Percentiles rank a stretch among this genome's conserved stretches.
Evolutionary conservation across 73 alveolate species (phyloP).

Genomic region (Blepharisma stoltei): DNA sequence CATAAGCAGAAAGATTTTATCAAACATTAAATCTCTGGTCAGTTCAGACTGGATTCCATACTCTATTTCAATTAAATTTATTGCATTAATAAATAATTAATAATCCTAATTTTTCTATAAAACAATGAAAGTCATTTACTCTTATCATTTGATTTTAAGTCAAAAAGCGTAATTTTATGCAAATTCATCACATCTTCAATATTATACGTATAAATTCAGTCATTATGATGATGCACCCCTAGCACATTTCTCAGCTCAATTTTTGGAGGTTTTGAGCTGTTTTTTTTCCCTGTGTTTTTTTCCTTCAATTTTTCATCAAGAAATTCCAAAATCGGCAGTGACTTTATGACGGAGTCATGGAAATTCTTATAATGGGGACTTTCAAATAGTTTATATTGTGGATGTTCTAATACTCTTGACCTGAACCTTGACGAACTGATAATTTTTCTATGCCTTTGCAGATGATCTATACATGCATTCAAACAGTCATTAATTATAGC

Average conservation of each 20-base stretch:
- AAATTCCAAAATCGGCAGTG: conserved; percentile 12
- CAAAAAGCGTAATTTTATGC: conserved; percentile 76
- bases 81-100: too few species aligned
- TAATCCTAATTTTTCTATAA: too few species aligned
- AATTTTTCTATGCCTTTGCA: background rate
- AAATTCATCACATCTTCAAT: conserved; percentile 91
- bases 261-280: background rate
- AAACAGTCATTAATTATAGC: conserved; percentile 44
- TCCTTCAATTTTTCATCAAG: background rate
- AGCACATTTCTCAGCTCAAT: conserved; percentile 48
- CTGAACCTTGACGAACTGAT: background rate
- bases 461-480: conserved; percentile 26
- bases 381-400: conserved; percentile 4
- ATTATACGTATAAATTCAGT: conserved; percentile 83
- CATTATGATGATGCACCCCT: conserved; percentile 76
- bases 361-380: conserved; percentile 26
- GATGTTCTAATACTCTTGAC: background rate
- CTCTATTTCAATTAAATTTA: too few species aligned
- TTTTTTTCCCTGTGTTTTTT: background rate
- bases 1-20: conserved; percentile 77
- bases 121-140: too few species aligned
- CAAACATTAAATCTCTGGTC: conserved; percentile 88
- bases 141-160: conserved; percentile 76
- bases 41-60: conserved; percentile 78
- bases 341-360: conserved; percentile 7